phyloP scores from a whole-genome alignment of 1,284 basidiomycete genomes.

The Cutaneotrichosporon arboriforme region DNA sequence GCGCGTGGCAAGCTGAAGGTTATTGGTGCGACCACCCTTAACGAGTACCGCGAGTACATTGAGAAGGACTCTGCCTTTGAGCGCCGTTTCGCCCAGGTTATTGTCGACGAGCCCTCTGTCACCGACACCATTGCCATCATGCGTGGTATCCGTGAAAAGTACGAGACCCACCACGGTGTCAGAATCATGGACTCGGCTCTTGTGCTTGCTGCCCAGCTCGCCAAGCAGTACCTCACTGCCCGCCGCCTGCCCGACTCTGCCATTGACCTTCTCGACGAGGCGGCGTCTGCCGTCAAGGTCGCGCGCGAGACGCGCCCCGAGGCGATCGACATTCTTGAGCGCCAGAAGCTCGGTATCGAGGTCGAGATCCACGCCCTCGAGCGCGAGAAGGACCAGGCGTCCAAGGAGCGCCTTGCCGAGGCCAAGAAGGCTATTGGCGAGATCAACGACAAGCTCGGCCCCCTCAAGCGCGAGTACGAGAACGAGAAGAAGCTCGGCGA shows the following conservation, averaged over 20 bases:
- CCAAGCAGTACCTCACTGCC: constrained; percentile 87
- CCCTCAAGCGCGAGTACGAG: constrained; percentile 82
- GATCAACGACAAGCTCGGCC: constrained; percentile 83
- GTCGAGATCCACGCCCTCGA: constrained; percentile 94
- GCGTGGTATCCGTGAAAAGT: constrained; percentile 79
- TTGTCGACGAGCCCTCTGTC: constrained; percentile 87
- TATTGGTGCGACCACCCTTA: constrained; percentile 90
- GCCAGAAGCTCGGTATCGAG: constrained; percentile 84
- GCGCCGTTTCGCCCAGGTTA: constrained; percentile 87
- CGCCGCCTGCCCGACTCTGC: constrained; percentile 81
- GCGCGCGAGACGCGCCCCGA: constrained; percentile 93
- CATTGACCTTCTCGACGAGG: constrained; percentile 90
- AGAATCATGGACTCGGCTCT: constrained; percentile 85
- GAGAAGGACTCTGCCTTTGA: constrained; percentile 93
- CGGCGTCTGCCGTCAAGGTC: constrained; percentile 69
- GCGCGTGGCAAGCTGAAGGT: constrained; percentile 84
- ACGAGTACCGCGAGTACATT: constrained; percentile 92
- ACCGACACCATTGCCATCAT: constrained; percentile 84
- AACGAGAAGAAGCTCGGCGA: constrained; percentile 82
- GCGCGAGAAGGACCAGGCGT: constrained; percentile 84
- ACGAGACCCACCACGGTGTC: constrained; percentile 74
- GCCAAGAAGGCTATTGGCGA: constrained; percentile 77
- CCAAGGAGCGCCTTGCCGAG: constrained; percentile 74
- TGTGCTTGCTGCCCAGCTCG: constrained; percentile 84
- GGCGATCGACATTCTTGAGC: constrained; percentile 89